Evolutionary conservation across 129 eudicot species (phyloP).

Genomic region (Silybum marianum): DNA sequence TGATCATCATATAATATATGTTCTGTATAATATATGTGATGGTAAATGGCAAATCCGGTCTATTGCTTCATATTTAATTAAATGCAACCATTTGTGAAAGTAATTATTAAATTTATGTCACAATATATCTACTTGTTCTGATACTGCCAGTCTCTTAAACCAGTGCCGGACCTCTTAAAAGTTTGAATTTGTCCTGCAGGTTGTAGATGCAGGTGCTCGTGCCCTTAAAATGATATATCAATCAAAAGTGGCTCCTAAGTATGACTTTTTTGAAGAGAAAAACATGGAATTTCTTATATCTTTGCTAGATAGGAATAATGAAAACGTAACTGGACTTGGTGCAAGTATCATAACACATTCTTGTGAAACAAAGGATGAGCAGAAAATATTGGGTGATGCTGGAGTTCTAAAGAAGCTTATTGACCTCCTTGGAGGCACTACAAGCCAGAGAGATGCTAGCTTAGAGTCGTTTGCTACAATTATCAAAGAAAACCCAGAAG

Average conservation of each 20-base stretch:
- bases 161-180: background rate
- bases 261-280: constrained; percentile 61
- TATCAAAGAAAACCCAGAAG: constrained; percentile 66
- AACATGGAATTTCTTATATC: constrained; percentile 77
- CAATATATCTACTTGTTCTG: constrained; percentile 16
- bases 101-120: background rate
- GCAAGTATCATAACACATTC: constrained; percentile 89
- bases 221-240: constrained; percentile 90
- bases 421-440: constrained; percentile 72
- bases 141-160: background rate
- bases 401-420: constrained; percentile 68
- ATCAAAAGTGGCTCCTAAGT: constrained; percentile 84
- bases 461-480: constrained; percentile 82
- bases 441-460: constrained; percentile 81
- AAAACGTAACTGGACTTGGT: constrained; percentile 91
- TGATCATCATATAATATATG: background rate
- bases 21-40: background rate
- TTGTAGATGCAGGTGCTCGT: constrained; percentile 96
- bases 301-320: constrained; percentile 65
- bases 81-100: constrained; percentile 1
- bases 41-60: background rate
- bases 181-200: constrained; percentile 48
- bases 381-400: constrained; percentile 72
- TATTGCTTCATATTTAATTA: background rate
- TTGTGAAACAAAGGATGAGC: constrained; percentile 68